Evolutionary conservation across 163 green algal species (phyloP), one percentile per base, ranked within the genome.

Genomic region (Chlamydomonas reinhardtii): DNA sequence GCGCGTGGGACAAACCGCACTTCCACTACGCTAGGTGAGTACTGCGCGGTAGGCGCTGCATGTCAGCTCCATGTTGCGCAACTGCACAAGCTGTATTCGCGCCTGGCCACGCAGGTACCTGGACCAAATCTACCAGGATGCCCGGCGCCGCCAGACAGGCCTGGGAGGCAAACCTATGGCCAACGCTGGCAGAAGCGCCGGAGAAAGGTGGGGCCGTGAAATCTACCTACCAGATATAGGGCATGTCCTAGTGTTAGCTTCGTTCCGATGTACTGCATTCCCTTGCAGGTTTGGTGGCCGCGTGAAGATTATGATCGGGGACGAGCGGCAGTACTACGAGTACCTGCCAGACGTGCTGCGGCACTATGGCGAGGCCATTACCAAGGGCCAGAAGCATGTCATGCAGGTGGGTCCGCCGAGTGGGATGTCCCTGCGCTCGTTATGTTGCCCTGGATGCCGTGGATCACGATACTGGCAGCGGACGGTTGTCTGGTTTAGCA

Each of bases 11-110:
- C 90, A 96, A 97, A 80, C 91, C 88, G 12, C 94, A 98, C 86
- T 99, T 99, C 87, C 89, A 92, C 68, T 96, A 96, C 76, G 97
- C 95, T 4, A 34, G 87, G 86, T 91, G 89, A 93, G 86, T 16
- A 54, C n/a, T n/a, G n/a, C n/a, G n/a, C n/a, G n/a, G n/a, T n/a
- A n/a, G n/a, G n/a, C n/a, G n/a, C n/a, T n/a, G n/a, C n/a, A n/a
- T n/a, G n/a, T n/a, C n/a, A n/a, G n/a, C n/a, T n/a, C n/a, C n/a
- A n/a, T n/a, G n/a, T n/a, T n/a, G n/a, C n/a, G n/a, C n/a, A n/a
- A n/a, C n/a, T n/a, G 39, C 39, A 48, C 39, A 48, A 14, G n/a
- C n/a, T n/a, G n/a, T n/a, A n/a, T n/a, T n/a, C n/a, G 39, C 39
- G 39, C 39, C 39, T 48, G 5, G 8, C 5, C 39, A 48, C 8